phyloP scores from a whole-genome alignment of 495 filamentous ascomycete genomes.

The Penicillium dipodomyicola region DNA sequence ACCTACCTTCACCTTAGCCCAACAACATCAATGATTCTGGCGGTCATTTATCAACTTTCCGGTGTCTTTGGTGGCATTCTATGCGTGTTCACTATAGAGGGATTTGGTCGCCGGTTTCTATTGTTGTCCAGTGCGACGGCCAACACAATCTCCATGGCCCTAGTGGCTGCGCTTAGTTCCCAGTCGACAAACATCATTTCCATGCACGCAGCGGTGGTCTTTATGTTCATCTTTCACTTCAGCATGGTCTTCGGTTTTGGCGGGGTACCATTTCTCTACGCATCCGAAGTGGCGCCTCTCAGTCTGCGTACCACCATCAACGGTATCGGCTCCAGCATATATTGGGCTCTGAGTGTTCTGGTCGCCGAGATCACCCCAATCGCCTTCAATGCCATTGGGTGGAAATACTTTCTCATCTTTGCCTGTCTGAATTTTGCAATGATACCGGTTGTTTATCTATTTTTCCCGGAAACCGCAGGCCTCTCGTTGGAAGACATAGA shows the following conservation, averaged over 20 bases:
- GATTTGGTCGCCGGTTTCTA: slow-evolving; percentile 24
- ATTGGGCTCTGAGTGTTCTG: slow-evolving; percentile 39
- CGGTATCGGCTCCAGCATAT: slow-evolving; percentile 41
- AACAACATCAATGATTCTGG: slow-evolving; percentile 18
- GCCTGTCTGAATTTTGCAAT: slow-evolving; percentile 16
- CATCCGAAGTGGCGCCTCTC: slow-evolving; percentile 51
- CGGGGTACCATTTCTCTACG: slow-evolving; percentile 52
- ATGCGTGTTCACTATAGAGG: slow-evolving; percentile 23
- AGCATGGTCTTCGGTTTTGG: slow-evolving; percentile 52
- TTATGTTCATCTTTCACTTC: slow-evolving; percentile 52
- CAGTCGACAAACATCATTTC: slow-evolving; percentile 20
- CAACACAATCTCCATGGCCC: slow-evolving; percentile 43
- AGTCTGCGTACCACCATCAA: slow-evolving; percentile 47
- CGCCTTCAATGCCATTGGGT: slow-evolving; percentile 17
- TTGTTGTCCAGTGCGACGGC: slow-evolving; percentile 27
- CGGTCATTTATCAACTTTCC: slow-evolving; percentile 19
- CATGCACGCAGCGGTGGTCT: slow-evolving; percentile 39
- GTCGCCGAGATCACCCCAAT: slow-evolving; percentile 26
- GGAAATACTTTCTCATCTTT: slow-evolving; percentile 24
- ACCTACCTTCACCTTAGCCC: slow-evolving; percentile 15
- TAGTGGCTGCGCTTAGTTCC: slow-evolving; percentile 33
- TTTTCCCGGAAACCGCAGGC: slow-evolving; percentile 54
- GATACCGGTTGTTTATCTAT: slow-evolving; percentile 35
- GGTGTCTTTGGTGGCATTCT: slow-evolving; percentile 17
- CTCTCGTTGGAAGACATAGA: slow-evolving; percentile 56